Conservation (phyloP, 345 rosid genomes). For the Draba incana region DNA sequence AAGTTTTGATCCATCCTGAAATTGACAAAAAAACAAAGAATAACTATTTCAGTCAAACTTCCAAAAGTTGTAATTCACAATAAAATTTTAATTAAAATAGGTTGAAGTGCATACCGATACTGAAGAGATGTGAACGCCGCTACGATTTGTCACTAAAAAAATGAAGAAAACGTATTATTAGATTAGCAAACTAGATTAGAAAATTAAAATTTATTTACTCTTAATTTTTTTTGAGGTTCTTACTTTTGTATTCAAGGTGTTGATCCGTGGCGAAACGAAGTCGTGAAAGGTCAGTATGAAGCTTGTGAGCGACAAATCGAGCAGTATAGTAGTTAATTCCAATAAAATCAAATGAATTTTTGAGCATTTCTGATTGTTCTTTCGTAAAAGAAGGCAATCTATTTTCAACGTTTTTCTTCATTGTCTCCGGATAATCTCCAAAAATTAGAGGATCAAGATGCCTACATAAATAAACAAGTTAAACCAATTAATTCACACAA, state of each 20-base stretch:
- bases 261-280: conserved; percentile 45
- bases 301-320: conserved; percentile 28
- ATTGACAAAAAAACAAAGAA: neutral
- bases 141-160: conserved; percentile 28
- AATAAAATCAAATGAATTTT: conserved; percentile 50
- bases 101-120: conserved; percentile 25
- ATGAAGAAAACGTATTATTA: neutral
- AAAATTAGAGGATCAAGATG: conserved; percentile 43
- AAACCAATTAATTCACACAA: neutral
- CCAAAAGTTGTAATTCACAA: neutral
- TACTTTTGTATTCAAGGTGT: conserved; percentile 40
- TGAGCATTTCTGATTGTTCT: conserved; percentile 36
- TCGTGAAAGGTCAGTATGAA: conserved; percentile 24
- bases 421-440: conserved; percentile 48
- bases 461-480: conserved; percentile 21
- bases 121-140: conserved; percentile 33
- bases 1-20: conserved; percentile 27
- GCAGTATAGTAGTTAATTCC: conserved; percentile 54
- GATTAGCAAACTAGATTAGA: neutral
- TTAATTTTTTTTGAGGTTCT: neutral
- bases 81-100: no score
- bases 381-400: conserved; percentile 48
- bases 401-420: conserved; percentile 36
- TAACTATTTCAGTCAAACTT: neutral
- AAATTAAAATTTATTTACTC: neutral